Percentiles rank a stretch among this genome's conserved stretches.
phyloP scores from a whole-genome alignment of 306 rosid species.

The Neltuma alba region DNA sequence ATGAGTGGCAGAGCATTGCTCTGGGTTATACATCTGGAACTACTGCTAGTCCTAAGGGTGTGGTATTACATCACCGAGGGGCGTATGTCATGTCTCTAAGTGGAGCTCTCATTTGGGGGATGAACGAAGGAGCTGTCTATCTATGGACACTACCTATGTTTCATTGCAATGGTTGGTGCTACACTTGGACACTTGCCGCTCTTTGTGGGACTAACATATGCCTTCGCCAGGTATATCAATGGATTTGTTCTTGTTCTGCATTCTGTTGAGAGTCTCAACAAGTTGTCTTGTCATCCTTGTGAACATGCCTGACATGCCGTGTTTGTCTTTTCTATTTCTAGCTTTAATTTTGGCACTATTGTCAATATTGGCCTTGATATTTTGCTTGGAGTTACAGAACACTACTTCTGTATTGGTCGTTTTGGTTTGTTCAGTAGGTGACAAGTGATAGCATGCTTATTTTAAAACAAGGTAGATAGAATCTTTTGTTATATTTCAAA shows the following conservation, averaged over 20 bases:
- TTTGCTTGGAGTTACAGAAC: background rate
- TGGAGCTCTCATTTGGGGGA: slow-evolving; percentile 78
- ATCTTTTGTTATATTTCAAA: slow-evolving; percentile 1
- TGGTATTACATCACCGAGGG: slow-evolving; percentile 91
- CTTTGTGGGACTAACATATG: slow-evolving; percentile 83
- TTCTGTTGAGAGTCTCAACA: slow-evolving; percentile 20
- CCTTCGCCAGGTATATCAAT: slow-evolving; percentile 77
- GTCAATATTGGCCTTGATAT: background rate
- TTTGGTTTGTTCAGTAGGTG: background rate
- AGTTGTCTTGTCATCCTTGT: slow-evolving; percentile 16
- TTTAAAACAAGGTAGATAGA: background rate
- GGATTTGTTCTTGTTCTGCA: slow-evolving; percentile 16
- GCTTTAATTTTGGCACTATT: too few species aligned
- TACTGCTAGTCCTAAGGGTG: slow-evolving; percentile 97
- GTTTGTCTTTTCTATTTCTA: too few species aligned
- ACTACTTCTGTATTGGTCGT: background rate
- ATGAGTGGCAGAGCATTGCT: slow-evolving; percentile 99
- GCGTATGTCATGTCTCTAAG: slow-evolving; percentile 62
- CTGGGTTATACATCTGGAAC: slow-evolving; percentile 98
- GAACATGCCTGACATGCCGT: too few species aligned
- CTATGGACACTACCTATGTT: slow-evolving; percentile 97
- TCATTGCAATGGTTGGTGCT: slow-evolving; percentile 99
- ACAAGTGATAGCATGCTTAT: background rate
- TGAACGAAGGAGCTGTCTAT: slow-evolving; percentile 89
- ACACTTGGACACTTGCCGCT: slow-evolving; percentile 92